Evolutionary conservation across 1,139 yeast species (phyloP).

Genomic region (Debaryomyces robertsiae): DNA sequence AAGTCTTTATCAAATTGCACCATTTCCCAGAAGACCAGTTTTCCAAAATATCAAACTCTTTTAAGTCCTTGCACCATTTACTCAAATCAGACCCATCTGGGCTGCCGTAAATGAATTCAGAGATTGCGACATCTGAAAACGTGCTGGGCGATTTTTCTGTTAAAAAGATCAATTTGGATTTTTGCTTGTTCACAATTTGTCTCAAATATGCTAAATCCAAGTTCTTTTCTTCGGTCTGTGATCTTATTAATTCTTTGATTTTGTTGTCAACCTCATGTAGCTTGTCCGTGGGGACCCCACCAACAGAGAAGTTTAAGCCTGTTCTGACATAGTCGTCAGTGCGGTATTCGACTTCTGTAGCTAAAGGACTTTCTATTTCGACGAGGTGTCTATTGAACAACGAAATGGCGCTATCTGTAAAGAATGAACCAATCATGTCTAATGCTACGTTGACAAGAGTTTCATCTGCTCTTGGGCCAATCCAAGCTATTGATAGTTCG

Average conservation of each 20-base stretch:
- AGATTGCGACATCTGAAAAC: slow-evolving; percentile 68
- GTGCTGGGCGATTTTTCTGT: slow-evolving; percentile 68
- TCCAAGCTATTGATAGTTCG: slow-evolving; percentile 74
- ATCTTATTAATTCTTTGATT: slow-evolving; percentile 51
- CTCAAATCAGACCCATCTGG: slow-evolving; percentile 59
- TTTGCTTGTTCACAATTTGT: slow-evolving; percentile 67
- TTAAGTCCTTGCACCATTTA: slow-evolving; percentile 54
- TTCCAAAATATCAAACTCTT: slow-evolving; percentile 60
- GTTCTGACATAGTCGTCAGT: slow-evolving; percentile 72
- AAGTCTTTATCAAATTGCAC: slow-evolving; percentile 55
- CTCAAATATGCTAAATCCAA: slow-evolving; percentile 68
- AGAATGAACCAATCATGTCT: slow-evolving; percentile 71
- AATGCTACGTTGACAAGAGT: slow-evolving; percentile 62
- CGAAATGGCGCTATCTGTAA: slow-evolving; percentile 75
- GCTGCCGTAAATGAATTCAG: slow-evolving; percentile 80
- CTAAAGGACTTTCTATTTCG: slow-evolving; percentile 81
- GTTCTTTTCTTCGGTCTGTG: slow-evolving; percentile 48
- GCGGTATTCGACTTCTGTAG: slow-evolving; percentile 68
- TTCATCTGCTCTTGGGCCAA: slow-evolving; percentile 71
- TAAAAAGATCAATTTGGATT: slow-evolving; percentile 60
- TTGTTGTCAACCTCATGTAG: slow-evolving; percentile 55
- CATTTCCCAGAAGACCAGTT: slow-evolving; percentile 71
- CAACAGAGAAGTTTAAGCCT: slow-evolving; percentile 57
- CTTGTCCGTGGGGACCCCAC: slow-evolving; percentile 76
- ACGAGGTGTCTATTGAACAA: slow-evolving; percentile 68